phyloP scores from a whole-genome alignment of 176 grass and related monocot species.

The Lolium rigidum region DNA sequence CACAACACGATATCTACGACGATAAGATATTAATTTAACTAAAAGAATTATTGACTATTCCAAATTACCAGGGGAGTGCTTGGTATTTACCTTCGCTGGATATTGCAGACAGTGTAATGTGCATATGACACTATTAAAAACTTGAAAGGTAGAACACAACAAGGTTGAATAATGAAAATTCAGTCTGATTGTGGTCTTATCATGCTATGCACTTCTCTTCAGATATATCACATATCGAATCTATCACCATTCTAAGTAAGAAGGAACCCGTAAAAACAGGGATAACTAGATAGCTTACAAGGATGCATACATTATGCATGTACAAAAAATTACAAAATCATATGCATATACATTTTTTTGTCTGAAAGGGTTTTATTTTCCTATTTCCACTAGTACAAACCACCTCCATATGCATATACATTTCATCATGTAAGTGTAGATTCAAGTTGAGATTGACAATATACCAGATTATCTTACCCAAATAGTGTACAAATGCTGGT shows the following conservation, averaged over 20 bases:
- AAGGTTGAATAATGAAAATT: constrained; percentile 14
- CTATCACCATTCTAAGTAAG: neutral
- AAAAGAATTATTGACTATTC: neutral
- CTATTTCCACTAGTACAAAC: neutral
- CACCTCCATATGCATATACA: neutral
- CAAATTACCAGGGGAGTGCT: neutral
- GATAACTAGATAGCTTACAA: neutral
- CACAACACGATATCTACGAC: neutral
- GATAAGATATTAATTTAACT: constrained; percentile 14
- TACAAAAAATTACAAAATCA: constrained; percentile 19
- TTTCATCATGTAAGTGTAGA: neutral
- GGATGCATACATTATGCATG: neutral
- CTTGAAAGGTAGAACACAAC: constrained; percentile 19
- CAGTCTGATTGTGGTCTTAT: constrained; percentile 14
- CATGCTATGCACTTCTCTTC: constrained; percentile 11
- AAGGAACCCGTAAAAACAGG: neutral
- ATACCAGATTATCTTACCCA: constrained; percentile 20
- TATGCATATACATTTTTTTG: neutral
- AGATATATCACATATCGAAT: neutral
- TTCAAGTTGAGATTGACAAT: constrained; percentile 5
- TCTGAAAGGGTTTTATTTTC: neutral
- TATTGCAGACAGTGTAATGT: neutral
- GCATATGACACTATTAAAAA: neutral
- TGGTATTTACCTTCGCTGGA: neutral
- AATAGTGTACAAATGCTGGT: constrained; percentile 23